These are phyloP conservation scores for Ascochyta clinopodiicola DNA, from an alignment of 2,329 filamentous ascomycete species.

Conservation along the genomic window DNA sequence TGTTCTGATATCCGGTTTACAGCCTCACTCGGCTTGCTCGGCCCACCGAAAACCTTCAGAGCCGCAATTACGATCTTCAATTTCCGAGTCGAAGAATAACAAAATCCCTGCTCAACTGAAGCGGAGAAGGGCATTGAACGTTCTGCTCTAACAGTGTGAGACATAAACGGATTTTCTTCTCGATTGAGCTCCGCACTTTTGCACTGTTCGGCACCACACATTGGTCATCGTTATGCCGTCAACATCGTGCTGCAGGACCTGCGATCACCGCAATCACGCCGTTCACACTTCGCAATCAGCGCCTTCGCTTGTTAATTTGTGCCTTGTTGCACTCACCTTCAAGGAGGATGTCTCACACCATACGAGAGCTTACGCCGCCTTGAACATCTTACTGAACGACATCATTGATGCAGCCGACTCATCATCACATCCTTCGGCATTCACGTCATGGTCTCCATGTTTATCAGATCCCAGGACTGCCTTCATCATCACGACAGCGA, in stretches of 20 bases:
- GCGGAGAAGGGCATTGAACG: background rate
- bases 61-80: constrained; percentile 2
- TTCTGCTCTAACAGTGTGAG: background rate
- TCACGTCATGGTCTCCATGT: constrained; percentile 40
- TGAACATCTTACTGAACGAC: constrained; percentile 36
- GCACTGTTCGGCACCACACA: background rate
- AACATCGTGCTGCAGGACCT: constrained; percentile 33
- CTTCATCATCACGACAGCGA: constrained; percentile 33
- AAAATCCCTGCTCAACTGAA: background rate
- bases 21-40: constrained; percentile 10
- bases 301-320: constrained; percentile 30
- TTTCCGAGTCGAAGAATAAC: background rate
- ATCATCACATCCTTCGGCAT: constrained; percentile 29
- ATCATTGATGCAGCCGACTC: constrained; percentile 35
- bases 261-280: constrained; percentile 35
- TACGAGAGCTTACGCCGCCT: constrained; percentile 16
- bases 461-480: constrained; percentile 21
- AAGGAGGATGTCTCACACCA: constrained; percentile 20
- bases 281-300: constrained; percentile 17
- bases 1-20: background rate
- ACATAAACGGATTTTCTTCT: background rate
- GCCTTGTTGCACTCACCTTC: constrained; percentile 35
- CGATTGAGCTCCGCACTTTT: background rate
- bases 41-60: background rate
- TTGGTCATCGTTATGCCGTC: constrained; percentile 11